phyloP scores from a whole-genome alignment of 495 filamentous ascomycete genomes.

The Aspergillus cristatus region DNA sequence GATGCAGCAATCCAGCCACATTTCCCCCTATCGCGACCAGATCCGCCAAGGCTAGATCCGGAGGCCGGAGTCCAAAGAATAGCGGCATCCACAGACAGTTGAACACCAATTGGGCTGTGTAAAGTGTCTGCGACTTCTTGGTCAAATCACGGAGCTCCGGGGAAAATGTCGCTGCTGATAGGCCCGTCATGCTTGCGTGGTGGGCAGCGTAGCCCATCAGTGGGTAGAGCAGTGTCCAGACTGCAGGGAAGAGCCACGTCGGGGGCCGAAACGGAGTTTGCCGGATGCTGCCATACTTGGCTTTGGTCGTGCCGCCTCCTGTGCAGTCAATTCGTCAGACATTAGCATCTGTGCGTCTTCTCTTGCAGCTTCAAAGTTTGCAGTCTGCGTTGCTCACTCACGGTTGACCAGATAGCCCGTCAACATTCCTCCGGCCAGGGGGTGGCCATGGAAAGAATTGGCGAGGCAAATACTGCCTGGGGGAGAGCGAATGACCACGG shows the following conservation, averaged over 20 bases:
- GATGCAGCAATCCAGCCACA: conserved; percentile 58
- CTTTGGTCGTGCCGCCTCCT: conserved; percentile 47
- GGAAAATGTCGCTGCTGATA: conserved; percentile 36
- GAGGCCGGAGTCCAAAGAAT: conserved; percentile 67
- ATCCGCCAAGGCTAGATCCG: conserved; percentile 66
- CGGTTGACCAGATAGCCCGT: conserved; percentile 27
- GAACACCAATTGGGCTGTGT: conserved; percentile 72
- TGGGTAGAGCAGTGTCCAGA: conserved; percentile 80
- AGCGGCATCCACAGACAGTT: conserved; percentile 92
- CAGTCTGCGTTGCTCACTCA: too few species aligned
- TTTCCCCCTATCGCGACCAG: conserved; percentile 61
- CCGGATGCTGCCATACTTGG: conserved; percentile 55
- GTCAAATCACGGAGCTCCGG: conserved; percentile 16
- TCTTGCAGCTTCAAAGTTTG: too few species aligned
- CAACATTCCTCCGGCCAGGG: conserved; percentile 20
- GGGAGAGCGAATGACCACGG: conserved; percentile 30
- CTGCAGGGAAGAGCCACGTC: conserved; percentile 68
- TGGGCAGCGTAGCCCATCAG: conserved; percentile 85
- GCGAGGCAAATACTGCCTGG: conserved; percentile 24
- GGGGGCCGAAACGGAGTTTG: conserved; percentile 80
- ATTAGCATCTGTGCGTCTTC: too few species aligned
- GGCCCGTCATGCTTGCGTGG: conserved; percentile 52
- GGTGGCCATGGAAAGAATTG: conserved; percentile 23
- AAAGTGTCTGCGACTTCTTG: conserved; percentile 46
- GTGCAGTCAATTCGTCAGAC: too few species aligned